Evolutionary conservation across 495 filamentous ascomycete genomes (phyloP).

Genomic region (Hyaloscypha variabilis): DNA sequence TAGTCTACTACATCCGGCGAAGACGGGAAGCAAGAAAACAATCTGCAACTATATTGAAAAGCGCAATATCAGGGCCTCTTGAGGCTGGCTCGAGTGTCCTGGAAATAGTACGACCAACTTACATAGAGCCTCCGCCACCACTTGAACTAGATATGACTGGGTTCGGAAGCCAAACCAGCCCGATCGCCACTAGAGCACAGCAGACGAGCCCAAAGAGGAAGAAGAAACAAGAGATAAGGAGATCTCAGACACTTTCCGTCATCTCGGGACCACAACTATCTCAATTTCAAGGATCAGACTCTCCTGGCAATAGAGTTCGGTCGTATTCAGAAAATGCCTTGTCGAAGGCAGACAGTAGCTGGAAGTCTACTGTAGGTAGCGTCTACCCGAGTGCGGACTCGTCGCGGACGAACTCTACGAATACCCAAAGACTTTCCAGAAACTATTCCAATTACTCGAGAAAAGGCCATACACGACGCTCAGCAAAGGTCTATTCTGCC

Average conservation of each 20-base stretch:
- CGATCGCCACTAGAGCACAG: neutral
- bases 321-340: slow-evolving; percentile 23
- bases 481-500: slow-evolving; percentile 4
- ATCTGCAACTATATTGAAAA: slow-evolving; percentile 1
- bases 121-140: slow-evolving; percentile 6
- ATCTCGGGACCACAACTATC: neutral
- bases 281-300: slow-evolving; percentile 1
- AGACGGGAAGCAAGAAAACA: slow-evolving; percentile 1
- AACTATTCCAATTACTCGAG: slow-evolving; percentile 29
- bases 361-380: slow-evolving; percentile 24
- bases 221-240: slow-evolving; percentile 3
- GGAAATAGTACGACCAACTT: slow-evolving; percentile 11
- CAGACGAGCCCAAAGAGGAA: neutral
- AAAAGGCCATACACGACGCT: slow-evolving; percentile 21
- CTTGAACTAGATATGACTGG: slow-evolving; percentile 22
- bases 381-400: slow-evolving; percentile 13
- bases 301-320: slow-evolving; percentile 2
- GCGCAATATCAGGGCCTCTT: slow-evolving; percentile 20
- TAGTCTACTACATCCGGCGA: slow-evolving; percentile 15
- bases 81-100: slow-evolving; percentile 9
- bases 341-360: slow-evolving; percentile 18
- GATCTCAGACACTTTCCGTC: slow-evolving; percentile 16
- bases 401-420: slow-evolving; percentile 12
- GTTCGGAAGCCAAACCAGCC: slow-evolving; percentile 13
- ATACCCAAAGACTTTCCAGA: slow-evolving; percentile 9